Evolutionary conservation across 2,329 filamentous ascomycete species (phyloP), one percentile per base, ranked within the genome.

Genomic region (Aureobasidium sp.): DNA sequence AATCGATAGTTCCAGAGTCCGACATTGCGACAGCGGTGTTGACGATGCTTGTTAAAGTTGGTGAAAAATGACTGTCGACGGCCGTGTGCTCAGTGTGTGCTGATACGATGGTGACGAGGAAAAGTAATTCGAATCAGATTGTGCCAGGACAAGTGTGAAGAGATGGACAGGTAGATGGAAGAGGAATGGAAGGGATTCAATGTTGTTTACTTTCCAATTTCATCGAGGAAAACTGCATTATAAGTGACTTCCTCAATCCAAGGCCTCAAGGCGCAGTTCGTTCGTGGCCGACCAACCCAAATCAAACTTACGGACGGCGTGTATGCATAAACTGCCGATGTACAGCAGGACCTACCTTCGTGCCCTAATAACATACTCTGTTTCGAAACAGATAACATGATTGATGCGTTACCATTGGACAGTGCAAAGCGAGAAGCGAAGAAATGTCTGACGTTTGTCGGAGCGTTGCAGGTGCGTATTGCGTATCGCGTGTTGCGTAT

Each of bases 1-100:
- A 70, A 41, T 39, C 56, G 25, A 44, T 42, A 25, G 51, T 17
- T 20, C 25, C 15, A 14, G 51, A 45, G n/a, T 57, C 53, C 25
- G 53, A 45, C 55, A 57, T 57, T 8, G 2, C 31, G 5, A 27
- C 7, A 8, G 15, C 3, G 14, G 3, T 8, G 25, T 8, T 25
- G 22, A 25, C 22, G 22, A 25, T 1, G 1, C 22, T 25, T 25
- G 22, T 25, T 25, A 25, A 25, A 25, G 22, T 25, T 3, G 22
- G 22, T 25, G 22, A 25, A 25, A 25, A 3, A 25, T 25, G 22
- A 31, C 29, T 4, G 29, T 31, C 29, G 29, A 31, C 29, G 4
- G 39, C 20, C 17, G 17, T 20, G 8, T 20, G 17, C 6, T 41
- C n/a, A 3, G 29, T 31, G 8, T 31, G 29, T 31, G 29, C 6